Evolutionary conservation across 495 filamentous ascomycete genomes (phyloP).

Genomic region (Penicillium paxilli): DNA sequence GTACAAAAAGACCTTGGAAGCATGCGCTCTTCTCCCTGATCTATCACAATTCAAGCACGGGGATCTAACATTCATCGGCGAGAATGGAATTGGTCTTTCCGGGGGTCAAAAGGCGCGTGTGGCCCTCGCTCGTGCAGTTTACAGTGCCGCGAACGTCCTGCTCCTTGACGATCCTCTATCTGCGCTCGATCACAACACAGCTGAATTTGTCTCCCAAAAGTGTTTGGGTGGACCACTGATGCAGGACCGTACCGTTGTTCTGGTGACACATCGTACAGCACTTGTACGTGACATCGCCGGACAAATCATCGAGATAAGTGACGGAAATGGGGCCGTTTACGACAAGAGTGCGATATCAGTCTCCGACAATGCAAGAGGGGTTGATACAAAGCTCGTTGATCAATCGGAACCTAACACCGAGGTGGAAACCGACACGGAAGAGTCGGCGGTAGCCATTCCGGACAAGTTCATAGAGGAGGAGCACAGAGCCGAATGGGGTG

Average conservation of each 20-base stretch:
- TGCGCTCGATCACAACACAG: conserved; percentile 73
- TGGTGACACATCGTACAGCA: conserved; percentile 78
- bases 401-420: conserved; percentile 34
- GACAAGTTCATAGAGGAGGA: conserved; percentile 86
- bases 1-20: conserved; percentile 60
- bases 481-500: conserved; percentile 70
- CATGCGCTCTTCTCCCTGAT: conserved; percentile 65
- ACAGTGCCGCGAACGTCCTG: conserved; percentile 63
- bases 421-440: conserved; percentile 37
- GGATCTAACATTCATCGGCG: conserved; percentile 69
- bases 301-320: conserved; percentile 65
- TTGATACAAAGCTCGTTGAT: conserved; percentile 9
- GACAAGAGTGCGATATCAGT: conserved; percentile 32
- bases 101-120: conserved; percentile 72
- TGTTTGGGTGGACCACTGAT: conserved; percentile 66
- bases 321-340: conserved; percentile 53
- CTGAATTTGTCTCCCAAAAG: conserved; percentile 67
- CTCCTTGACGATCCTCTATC: conserved; percentile 71
- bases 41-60: conserved; percentile 63
- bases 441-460: conserved; percentile 53
- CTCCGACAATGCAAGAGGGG: conserved; percentile 14
- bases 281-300: conserved; percentile 64
- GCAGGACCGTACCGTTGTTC: conserved; percentile 60
- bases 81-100: conserved; percentile 67
- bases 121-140: conserved; percentile 68